Percentiles rank a stretch among this genome's conserved stretches.
These are phyloP conservation scores for Cerioporus squamosus DNA, from an alignment of 1,284 basidiomycete genomes.

Conservation along the genomic window DNA sequence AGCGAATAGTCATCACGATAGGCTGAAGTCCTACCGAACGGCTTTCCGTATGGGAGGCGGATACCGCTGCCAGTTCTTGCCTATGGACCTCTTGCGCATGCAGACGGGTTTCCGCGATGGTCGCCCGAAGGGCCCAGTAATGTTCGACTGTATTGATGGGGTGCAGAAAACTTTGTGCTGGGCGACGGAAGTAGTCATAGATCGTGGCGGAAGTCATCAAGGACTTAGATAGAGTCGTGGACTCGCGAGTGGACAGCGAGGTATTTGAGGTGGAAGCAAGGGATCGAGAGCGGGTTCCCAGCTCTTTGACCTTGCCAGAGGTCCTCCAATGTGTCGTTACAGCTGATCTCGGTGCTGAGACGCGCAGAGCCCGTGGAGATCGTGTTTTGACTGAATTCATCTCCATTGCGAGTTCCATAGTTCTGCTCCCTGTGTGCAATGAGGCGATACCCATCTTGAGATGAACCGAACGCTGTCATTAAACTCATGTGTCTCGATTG, in stretches of 20 bases:
- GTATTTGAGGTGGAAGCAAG: too few species aligned
- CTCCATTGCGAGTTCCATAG: neutral
- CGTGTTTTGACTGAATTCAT: neutral
- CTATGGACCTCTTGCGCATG: slow-evolving; percentile 50
- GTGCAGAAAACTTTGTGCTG: slow-evolving; percentile 1
- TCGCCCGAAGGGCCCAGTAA: slow-evolving; percentile 65
- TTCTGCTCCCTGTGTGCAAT: neutral
- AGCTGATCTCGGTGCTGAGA: neutral
- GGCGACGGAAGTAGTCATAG: slow-evolving; percentile 2
- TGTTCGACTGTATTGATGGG: slow-evolving; percentile 40
- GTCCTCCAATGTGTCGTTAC: neutral
- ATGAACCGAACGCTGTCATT: too few species aligned
- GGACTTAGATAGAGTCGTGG: neutral
- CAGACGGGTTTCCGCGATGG: slow-evolving; percentile 62
- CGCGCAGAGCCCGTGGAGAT: too few species aligned
- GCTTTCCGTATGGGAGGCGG: slow-evolving; percentile 46
- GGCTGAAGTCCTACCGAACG: slow-evolving; percentile 42
- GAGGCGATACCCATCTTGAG: neutral
- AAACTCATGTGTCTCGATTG: too few species aligned
- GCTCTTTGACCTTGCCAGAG: too few species aligned
- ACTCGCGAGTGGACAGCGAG: neutral
- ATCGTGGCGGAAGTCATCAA: neutral
- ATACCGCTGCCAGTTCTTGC: slow-evolving; percentile 46
- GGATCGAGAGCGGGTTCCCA: too few species aligned
- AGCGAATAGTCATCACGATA: too few species aligned